Conservation (phyloP, 352 stramenopile genomes). For the Pythium dissotocum region DNA sequence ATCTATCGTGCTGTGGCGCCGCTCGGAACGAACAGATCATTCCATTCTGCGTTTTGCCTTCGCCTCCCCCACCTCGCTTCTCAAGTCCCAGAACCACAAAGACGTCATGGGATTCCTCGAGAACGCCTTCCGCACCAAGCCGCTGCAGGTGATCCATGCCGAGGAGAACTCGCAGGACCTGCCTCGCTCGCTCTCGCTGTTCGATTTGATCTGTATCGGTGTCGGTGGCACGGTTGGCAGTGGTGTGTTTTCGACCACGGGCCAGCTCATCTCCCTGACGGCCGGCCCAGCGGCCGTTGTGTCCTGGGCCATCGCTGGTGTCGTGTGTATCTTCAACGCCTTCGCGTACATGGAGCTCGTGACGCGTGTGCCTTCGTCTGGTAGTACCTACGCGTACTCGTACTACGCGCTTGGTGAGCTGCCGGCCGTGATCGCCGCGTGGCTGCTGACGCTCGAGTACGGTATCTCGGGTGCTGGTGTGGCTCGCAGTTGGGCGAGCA, state of each 20-base stretch:
- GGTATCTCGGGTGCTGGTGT: conserved; percentile 88
- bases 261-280: conserved; percentile 68
- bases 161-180: conserved; percentile 74
- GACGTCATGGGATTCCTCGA: conserved; percentile 43
- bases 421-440: conserved; percentile 87
- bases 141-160: conserved; percentile 70
- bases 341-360: conserved; percentile 92
- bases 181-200: conserved; percentile 70
- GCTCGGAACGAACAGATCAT: background rate
- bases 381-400: conserved; percentile 91
- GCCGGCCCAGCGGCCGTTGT: conserved; percentile 82
- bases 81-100: background rate
- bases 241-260: conserved; percentile 90
- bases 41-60: conserved; percentile 1
- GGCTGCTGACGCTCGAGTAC: conserved; percentile 93
- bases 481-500: conserved; percentile 91
- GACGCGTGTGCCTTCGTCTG: conserved; percentile 84
- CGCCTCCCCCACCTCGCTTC: background rate
- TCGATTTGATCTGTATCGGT: conserved; percentile 91
- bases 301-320: conserved; percentile 78
- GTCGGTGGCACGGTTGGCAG: conserved; percentile 91
- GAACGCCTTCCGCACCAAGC: conserved; percentile 71
- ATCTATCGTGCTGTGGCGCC: no score
- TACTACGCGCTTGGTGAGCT: conserved; percentile 94
- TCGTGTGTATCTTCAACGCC: conserved; percentile 80